Conservation (phyloP, 768 basidiomycete genomes). For the Collybia nuda region DNA sequence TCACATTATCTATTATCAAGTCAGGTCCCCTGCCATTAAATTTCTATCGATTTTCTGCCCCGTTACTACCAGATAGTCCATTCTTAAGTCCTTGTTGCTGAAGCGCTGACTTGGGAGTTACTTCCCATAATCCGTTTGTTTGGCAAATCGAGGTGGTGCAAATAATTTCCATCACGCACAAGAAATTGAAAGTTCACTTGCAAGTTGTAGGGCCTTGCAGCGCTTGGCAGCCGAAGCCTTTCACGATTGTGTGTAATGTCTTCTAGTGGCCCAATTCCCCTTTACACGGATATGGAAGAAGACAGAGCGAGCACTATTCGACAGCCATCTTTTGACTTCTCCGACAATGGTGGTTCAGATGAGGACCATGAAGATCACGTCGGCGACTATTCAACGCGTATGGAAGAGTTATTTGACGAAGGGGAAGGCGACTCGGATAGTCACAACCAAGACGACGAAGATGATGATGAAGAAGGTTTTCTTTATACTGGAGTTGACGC, state of each 20-base stretch:
- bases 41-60: not conserved
- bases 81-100: no score
- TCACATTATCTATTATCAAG: not conserved
- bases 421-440: slow-evolving; percentile 31
- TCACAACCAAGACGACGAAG: slow-evolving; percentile 33
- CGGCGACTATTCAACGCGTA: slow-evolving; percentile 65
- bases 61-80: no score
- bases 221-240: not conserved
- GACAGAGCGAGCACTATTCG: slow-evolving; percentile 20
- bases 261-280: not conserved
- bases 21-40: no score
- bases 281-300: slow-evolving; percentile 9
- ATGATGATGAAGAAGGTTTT: slow-evolving; percentile 63
- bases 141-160: no score
- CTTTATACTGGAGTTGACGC: slow-evolving; percentile 75
- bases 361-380: slow-evolving; percentile 33
- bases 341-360: slow-evolving; percentile 44
- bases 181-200: no score
- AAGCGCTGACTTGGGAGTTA: slow-evolving; percentile 2
- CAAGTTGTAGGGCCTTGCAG: no score
- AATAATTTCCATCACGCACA: no score
- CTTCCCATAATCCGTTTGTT: not conserved
- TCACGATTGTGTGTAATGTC: slow-evolving; percentile 9
- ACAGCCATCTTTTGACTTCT: slow-evolving; percentile 27
- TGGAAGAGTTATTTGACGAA: slow-evolving; percentile 64